Evolutionary conservation across 2,329 filamentous ascomycete genomes (phyloP).

Genomic region (Phaeophleospora eucalypticola): DNA sequence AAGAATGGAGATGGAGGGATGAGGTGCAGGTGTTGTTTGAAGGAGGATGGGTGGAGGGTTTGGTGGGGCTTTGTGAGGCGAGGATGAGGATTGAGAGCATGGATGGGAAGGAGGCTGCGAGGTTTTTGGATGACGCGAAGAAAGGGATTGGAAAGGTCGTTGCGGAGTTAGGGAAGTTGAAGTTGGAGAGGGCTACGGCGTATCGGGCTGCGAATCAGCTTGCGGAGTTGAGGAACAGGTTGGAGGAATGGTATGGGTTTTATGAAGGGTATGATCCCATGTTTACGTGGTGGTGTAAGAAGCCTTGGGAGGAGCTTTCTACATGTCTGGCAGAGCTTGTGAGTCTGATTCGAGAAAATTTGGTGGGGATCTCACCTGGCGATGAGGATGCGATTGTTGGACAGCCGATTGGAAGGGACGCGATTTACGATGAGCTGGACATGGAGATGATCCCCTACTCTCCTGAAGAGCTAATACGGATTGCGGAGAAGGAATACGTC

Average conservation of each 20-base stretch:
- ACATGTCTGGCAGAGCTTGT: conserved; percentile 36
- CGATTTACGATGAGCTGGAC: conserved; percentile 50
- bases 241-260: conserved; percentile 49
- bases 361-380: conserved; percentile 45
- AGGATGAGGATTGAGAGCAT: conserved; percentile 46
- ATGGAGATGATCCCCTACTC: conserved; percentile 57
- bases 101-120: conserved; percentile 42
- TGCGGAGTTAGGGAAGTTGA: conserved; percentile 33
- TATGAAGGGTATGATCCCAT: conserved; percentile 54
- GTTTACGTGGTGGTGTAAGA: conserved; percentile 55
- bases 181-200: conserved; percentile 39
- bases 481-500: conserved; percentile 49
- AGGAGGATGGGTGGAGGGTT: conserved; percentile 25
- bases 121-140: conserved; percentile 38
- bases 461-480: conserved; percentile 52
- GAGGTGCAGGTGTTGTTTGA: conserved; percentile 10
- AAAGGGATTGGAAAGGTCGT: conserved; percentile 34
- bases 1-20: conserved; percentile 30
- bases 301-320: conserved; percentile 43
- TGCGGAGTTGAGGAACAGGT: conserved; percentile 37
- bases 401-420: conserved; percentile 53
- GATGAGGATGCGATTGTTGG: conserved; percentile 53
- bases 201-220: conserved; percentile 47
- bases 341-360: conserved; percentile 37
- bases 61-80: conserved; percentile 47